Base-by-base conservation (phyloP, 139 green algal species). In the Closterium sp. region DNA sequence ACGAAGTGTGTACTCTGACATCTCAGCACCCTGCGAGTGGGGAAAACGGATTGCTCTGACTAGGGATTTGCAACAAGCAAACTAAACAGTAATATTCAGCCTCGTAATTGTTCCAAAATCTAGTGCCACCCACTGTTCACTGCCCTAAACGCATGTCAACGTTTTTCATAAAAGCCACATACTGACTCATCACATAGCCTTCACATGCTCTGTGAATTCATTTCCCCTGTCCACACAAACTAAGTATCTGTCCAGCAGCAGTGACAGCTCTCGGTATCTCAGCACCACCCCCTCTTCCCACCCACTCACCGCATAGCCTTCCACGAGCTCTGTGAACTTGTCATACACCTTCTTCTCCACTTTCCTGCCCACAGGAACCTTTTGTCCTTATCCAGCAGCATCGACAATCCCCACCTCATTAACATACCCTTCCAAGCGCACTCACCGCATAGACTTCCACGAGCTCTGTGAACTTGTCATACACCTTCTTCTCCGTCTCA, bases 1-100 rank as follows among this genome's bases (percentile, higher is more conserved):
- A 0, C 93, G 90, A 31, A 95, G 31, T 9, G 93, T 95, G 91
- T 95, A 95, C 79, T 95, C 94, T 9, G 86, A 95, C 86, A 96
- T 24, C 24, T 87, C 84, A 27, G 94, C 93, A 86, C 93, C 94
- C 89, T 95, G 92, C 17, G 70, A 79, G 62, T 79, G 17, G 62
- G 17, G 27, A 79, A 45, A 45, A 7, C 5, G 38, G 38, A 45
- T 45, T 45, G 38, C 38, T 45, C 38, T 45, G 38, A 45, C 10
- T 50, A 7, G 13, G 5, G 38, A 50, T 11, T 45, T 45, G 38
- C 38, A 4, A 45, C 38, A 45, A 10, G 38, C n/a, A n/a, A n/a
- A n/a, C n/a, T n/a, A n/a, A n/a, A n/a, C n/a, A n/a, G n/a, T 4
- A 45, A 11, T 45, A 6, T 45, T 45, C 38, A 45, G 38, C 38